Conservation (phyloP, 2,329 filamentous ascomycete genomes). For the Parafenestella ontariensis region DNA sequence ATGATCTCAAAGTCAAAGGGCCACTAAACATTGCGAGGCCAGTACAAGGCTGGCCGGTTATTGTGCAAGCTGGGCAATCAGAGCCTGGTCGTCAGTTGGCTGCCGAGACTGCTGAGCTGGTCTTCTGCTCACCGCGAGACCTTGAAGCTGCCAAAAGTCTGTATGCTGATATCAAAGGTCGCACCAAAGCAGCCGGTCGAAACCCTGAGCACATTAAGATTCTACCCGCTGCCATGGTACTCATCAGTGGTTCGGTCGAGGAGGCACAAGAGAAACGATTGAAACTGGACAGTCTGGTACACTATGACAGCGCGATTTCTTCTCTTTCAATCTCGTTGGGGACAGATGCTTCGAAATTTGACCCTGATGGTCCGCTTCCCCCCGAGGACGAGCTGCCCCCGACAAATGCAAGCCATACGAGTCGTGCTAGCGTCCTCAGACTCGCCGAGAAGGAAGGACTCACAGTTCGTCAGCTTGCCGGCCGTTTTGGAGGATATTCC, state of each 20-base stretch:
- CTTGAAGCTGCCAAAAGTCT: conserved; percentile 56
- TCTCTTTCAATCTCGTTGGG: conserved; percentile 68
- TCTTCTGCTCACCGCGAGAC: conserved; percentile 60
- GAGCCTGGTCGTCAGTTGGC: conserved; percentile 61
- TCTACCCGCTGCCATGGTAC: conserved; percentile 68
- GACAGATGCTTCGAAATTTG: conserved; percentile 65
- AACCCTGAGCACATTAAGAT: conserved; percentile 67
- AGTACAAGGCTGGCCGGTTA: conserved; percentile 63
- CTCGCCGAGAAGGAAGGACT: conserved; percentile 61
- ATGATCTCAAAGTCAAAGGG: conserved; percentile 55
- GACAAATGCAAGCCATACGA: conserved; percentile 36
- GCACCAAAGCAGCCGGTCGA: conserved; percentile 55
- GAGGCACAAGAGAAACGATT: conserved; percentile 68
- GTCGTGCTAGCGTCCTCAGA: conserved; percentile 19
- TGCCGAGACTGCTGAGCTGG: conserved; percentile 61
- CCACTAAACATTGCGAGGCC: conserved; percentile 62
- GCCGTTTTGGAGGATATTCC: conserved; percentile 63
- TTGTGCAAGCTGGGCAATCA: conserved; percentile 63
- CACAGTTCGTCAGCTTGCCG: conserved; percentile 72
- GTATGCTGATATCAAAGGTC: conserved; percentile 61
- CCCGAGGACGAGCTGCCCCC: conserved; percentile 54
- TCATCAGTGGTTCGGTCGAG: conserved; percentile 68
- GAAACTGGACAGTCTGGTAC: conserved; percentile 55
- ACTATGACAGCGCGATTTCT: conserved; percentile 67
- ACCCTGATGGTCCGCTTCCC: conserved; percentile 60